These are phyloP conservation scores for Pseudocercospora crystallina DNA, from an alignment of 2,329 filamentous ascomycete genomes.

Conservation along the genomic window DNA sequence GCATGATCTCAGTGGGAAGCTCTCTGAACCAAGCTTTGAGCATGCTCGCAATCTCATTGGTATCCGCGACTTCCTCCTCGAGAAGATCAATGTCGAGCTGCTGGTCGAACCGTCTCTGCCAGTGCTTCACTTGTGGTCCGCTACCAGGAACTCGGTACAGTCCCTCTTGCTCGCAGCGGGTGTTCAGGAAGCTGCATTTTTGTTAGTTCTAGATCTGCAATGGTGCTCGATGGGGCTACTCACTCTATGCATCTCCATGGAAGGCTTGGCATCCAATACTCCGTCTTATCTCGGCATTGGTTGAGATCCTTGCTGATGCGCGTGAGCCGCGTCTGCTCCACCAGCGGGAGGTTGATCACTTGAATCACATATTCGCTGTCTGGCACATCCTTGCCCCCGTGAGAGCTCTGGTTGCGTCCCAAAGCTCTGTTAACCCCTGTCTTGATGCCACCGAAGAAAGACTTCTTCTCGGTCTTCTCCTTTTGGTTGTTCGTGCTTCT, in stretches of 20 bases:
- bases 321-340: conserved; percentile 87
- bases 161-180: conserved; percentile 91
- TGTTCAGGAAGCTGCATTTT: conserved; percentile 72
- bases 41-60: conserved; percentile 94
- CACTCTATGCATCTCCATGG: conserved; percentile 92
- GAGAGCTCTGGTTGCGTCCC: conserved; percentile 55
- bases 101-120: conserved; percentile 80
- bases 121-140: conserved; percentile 86
- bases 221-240: conserved; percentile 29
- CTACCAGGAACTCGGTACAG: conserved; percentile 91
- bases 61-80: conserved; percentile 85
- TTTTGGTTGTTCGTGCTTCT: conserved; percentile 11
- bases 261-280: conserved; percentile 97
- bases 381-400: conserved; percentile 41
- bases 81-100: conserved; percentile 90
- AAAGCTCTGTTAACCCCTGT: conserved; percentile 31
- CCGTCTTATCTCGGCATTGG: conserved; percentile 88
- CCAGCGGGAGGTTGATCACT: conserved; percentile 79
- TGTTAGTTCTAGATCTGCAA: conserved; percentile 7
- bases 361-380: conserved; percentile 82
- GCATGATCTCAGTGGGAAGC: conserved; percentile 90
- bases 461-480: conserved; percentile 26
- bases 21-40: conserved; percentile 95
- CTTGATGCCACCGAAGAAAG: conserved; percentile 31
- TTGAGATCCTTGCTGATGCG: conserved; percentile 88